Evolutionary conservation across 106 monocot genomes (phyloP).

Genomic region (Phalaenopsis aphrodite): DNA sequence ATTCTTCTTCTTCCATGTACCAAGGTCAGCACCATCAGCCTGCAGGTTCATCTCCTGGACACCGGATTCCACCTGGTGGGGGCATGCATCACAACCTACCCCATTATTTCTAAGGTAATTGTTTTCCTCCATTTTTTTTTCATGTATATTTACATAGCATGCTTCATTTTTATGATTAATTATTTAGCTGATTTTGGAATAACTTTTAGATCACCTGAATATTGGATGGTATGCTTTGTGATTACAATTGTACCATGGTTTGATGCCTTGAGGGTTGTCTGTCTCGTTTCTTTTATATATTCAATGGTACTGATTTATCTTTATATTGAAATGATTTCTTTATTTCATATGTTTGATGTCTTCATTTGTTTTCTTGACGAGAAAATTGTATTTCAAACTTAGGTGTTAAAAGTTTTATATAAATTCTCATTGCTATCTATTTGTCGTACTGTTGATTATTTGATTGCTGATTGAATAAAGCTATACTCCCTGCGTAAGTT

Average conservation of each 20-base stretch:
- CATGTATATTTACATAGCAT: neutral
- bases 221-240: neutral
- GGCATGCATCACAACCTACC: constrained; percentile 15
- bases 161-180: neutral
- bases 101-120: constrained; percentile 17
- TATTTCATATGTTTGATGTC: neutral
- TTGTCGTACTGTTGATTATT: neutral
- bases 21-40: constrained; percentile 11
- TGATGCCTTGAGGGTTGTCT: neutral
- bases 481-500: neutral
- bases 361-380: neutral
- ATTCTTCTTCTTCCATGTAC: constrained; percentile 7
- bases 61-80: constrained; percentile 16
- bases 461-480: neutral
- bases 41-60: constrained; percentile 11
- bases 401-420: neutral
- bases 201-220: neutral
- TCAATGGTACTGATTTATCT: neutral
- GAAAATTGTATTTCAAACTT: neutral
- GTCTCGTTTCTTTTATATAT: neutral
- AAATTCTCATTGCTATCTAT: neutral
- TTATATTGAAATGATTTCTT: neutral
- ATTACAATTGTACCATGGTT: neutral
- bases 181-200: neutral
- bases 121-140: neutral